phyloP scores from a whole-genome alignment of 768 basidiomycete genomes.

The Candolleomyces eurysporus region DNA sequence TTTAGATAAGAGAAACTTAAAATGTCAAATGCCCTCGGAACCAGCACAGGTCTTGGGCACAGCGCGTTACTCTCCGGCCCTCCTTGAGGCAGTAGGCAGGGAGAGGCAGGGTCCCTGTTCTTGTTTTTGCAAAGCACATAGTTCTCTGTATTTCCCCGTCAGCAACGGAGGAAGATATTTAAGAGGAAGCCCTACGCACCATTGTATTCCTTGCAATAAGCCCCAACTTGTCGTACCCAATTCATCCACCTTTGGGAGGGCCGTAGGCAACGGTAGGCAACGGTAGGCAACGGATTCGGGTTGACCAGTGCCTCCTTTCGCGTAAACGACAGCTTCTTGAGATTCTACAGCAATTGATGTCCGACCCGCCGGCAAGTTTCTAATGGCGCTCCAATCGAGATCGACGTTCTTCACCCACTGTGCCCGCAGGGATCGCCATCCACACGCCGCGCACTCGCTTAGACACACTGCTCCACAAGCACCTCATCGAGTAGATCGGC shows the following conservation, averaged over 20 bases:
- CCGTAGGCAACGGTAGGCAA: slow-evolving; percentile 62
- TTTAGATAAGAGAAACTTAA: not conserved
- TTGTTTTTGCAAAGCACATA: slow-evolving; percentile 95
- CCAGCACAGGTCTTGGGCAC: slow-evolving; percentile 89
- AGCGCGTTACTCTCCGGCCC: slow-evolving; percentile 92
- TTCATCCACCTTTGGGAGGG: slow-evolving; percentile 78
- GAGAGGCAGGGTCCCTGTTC: slow-evolving; percentile 80
- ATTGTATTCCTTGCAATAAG: slow-evolving; percentile 94
- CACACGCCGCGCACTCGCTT: not conserved
- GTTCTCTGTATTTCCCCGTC: slow-evolving; percentile 26
- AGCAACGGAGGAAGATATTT: not conserved
- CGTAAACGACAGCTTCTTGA: slow-evolving; percentile 12
- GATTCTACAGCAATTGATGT: not conserved
- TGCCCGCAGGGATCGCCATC: not conserved
- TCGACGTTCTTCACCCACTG: not conserved
- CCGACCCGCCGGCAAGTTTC: not conserved
- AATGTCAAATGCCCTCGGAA: not conserved
- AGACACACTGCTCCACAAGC: not conserved
- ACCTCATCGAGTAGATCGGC: slow-evolving; percentile 4
- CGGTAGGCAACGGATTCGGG: slow-evolving; percentile 63
- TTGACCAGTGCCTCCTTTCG: slow-evolving; percentile 55
- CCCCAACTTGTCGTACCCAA: slow-evolving; percentile 90
- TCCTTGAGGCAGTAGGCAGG: slow-evolving; percentile 94
- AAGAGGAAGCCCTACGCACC: slow-evolving; percentile 51
- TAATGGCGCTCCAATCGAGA: not conserved